Percentiles rank a stretch among this genome's conserved stretches.
Conservation (phyloP, 257 asterid species). For the Solanum dulcamara region DNA sequence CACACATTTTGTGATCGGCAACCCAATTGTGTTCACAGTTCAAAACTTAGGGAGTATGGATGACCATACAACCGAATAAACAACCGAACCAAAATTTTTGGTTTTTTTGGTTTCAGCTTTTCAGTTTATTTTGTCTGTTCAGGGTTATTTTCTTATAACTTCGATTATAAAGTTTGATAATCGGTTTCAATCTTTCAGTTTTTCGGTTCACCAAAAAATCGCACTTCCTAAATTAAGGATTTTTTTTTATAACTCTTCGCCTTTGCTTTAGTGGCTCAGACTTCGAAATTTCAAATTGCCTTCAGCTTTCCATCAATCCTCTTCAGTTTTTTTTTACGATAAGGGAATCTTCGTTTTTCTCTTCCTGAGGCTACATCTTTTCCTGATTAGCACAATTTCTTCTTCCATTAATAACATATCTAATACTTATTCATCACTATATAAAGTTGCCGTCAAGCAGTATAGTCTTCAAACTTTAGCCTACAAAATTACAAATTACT, state of each 20-base stretch:
- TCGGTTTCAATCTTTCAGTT: neutral
- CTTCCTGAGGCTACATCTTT: neutral
- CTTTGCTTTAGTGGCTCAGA: neutral
- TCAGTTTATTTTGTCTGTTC: neutral
- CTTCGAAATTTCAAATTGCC: neutral
- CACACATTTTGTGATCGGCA: neutral
- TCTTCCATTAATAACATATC: neutral
- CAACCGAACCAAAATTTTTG: neutral
- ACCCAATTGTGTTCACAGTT: neutral
- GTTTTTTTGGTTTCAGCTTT: neutral
- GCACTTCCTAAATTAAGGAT: neutral
- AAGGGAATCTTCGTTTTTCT: neutral
- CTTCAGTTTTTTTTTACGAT: neutral
- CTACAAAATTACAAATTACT: neutral
- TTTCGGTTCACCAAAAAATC: neutral
- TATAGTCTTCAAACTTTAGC: neutral
- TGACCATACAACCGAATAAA: neutral
- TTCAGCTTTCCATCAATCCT: neutral
- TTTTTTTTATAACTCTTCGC: neutral
- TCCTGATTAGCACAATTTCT: neutral
- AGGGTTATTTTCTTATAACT: neutral
- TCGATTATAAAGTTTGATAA: neutral
- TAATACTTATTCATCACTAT: neutral
- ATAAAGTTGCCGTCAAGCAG: neutral
- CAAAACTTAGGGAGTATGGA: neutral